Base-by-base conservation (phyloP, 1,284 basidiomycete species). In the Melanopsichium pennsylvanicum region DNA sequence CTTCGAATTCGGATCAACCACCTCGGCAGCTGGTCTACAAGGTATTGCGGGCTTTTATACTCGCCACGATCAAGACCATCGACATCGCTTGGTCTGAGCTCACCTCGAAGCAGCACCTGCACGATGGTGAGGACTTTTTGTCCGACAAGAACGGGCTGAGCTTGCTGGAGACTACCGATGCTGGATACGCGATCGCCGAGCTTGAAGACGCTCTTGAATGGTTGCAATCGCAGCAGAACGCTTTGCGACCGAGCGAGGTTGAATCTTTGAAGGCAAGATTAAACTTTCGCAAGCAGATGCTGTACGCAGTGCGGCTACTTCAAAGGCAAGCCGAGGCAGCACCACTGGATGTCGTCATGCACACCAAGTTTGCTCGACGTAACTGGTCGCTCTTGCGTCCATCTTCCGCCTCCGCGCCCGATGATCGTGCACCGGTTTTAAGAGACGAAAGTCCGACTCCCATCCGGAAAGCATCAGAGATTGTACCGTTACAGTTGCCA, bases 81-180 rank as follows among this genome's bases (percentile, higher is more conserved):
- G 91, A 92, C 82, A 80, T 93, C 10, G 86, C 87, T 0, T 95
- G 91, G 88, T 84, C 88, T 59, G 91, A 93, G 75, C 82, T 96
- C 23, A 47, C 54, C 1, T 57, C 67, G 1, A 60, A 63, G 27
- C 67, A 64, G 47, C 46, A 70, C 25, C 40, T 70, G 0, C 46
- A 51, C 16, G 67, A 70, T 21, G 33, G 87, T 48, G 93, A 96
- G 84, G 93, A 94, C 76, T 91, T 89, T 86, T 89, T 90, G 78
- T 86, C 88, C 51, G 92, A 94, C 70, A 92, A 93, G 82, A 89
- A 88, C 71, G 91, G 92, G 16, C 84, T 92, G 0, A 87, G 88
- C 0, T 83, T 93, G n/a, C 83, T 88, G 18, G 90, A 94, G 81
- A 84, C 85, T 2, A 82, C 89, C 25, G 85, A 87, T n/a, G 84